Conservation (phyloP, 495 filamentous ascomycete genomes). For the Penicillium alfredii region DNA sequence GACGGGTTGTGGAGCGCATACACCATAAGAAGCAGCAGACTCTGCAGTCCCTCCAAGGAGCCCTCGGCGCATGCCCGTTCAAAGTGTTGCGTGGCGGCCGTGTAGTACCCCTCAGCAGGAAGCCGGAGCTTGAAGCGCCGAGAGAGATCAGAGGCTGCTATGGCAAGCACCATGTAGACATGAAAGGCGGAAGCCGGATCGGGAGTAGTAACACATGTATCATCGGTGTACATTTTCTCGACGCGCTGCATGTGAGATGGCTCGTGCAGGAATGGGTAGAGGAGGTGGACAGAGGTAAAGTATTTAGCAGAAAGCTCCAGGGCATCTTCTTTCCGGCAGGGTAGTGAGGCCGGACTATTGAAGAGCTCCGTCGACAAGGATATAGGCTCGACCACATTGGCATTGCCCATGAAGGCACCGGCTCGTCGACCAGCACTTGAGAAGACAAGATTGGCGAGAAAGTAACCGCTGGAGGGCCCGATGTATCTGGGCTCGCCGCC, state of each 20-base stretch:
- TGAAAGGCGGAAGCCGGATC: slow-evolving; percentile 29
- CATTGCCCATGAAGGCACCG: slow-evolving; percentile 4
- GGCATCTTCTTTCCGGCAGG: slow-evolving; percentile 29
- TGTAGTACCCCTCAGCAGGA: slow-evolving; percentile 39
- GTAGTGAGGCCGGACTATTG: slow-evolving; percentile 31
- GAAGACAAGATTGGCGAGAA: slow-evolving; percentile 39
- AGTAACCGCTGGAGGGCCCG: slow-evolving; percentile 38
- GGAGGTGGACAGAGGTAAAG: slow-evolving; percentile 35
- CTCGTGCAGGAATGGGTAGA: slow-evolving; percentile 41
- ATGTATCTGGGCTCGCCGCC: slow-evolving; percentile 35
- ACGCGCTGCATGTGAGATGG: slow-evolving; percentile 32
- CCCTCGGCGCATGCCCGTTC: slow-evolving; percentile 32
- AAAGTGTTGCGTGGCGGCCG: slow-evolving; percentile 37
- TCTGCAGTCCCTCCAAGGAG: slow-evolving; percentile 36
- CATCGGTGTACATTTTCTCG: slow-evolving; percentile 24
- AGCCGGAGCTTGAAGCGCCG: slow-evolving; percentile 34
- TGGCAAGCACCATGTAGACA: slow-evolving; percentile 42
- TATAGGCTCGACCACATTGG: slow-evolving; percentile 5
- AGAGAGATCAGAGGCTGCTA: slow-evolving; percentile 38
- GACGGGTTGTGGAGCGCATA: slow-evolving; percentile 44
- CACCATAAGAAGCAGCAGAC: slow-evolving; percentile 39
- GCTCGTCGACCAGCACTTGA: slow-evolving; percentile 28
- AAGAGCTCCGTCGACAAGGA: slow-evolving; percentile 27
- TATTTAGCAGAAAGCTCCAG: slow-evolving; percentile 36
- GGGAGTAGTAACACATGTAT: slow-evolving; percentile 2